phyloP scores from a whole-genome alignment of 2,329 filamentous ascomycete species.

The Fusarium sp. region DNA sequence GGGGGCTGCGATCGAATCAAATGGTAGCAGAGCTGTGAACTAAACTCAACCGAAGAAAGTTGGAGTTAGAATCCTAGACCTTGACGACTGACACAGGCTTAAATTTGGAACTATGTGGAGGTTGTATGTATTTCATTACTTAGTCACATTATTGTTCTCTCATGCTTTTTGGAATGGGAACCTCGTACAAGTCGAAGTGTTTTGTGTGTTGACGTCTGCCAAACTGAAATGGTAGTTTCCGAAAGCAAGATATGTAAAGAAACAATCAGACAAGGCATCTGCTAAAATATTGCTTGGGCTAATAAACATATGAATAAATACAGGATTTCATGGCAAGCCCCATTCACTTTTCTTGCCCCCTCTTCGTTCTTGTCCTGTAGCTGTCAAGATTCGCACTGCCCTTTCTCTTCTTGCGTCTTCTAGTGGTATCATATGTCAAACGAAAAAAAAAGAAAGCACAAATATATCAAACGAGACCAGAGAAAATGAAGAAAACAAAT shows the following conservation, averaged over 20 bases:
- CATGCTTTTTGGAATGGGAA: neutral
- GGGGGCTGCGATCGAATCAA: neutral
- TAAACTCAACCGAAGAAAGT: neutral
- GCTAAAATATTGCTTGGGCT: conserved; percentile 17
- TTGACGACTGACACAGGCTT: too few species aligned
- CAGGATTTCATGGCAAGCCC: conserved; percentile 29
- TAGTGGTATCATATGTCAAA: conserved; percentile 52
- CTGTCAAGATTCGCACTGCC: conserved; percentile 40
- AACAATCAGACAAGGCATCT: conserved; percentile 12
- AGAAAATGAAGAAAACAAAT: conserved; percentile 45
- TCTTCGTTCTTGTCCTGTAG: conserved; percentile 29
- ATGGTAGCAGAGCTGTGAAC: neutral
- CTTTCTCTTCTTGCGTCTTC: conserved; percentile 47
- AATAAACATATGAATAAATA: conserved; percentile 41
- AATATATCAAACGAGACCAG: conserved; percentile 33
- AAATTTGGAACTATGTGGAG: neutral
- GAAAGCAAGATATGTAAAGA: conserved; percentile 11
- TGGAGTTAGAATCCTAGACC: neutral
- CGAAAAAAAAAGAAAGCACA: conserved; percentile 31
- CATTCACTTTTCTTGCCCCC: conserved; percentile 20
- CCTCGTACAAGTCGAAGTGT: neutral
- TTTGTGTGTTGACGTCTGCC: neutral
- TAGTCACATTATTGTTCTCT: neutral
- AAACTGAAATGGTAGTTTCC: neutral
- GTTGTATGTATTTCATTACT: neutral